Evolutionary conservation across 768 basidiomycete genomes (phyloP).

Genomic region (Boletus rufocinnamomeus): DNA sequence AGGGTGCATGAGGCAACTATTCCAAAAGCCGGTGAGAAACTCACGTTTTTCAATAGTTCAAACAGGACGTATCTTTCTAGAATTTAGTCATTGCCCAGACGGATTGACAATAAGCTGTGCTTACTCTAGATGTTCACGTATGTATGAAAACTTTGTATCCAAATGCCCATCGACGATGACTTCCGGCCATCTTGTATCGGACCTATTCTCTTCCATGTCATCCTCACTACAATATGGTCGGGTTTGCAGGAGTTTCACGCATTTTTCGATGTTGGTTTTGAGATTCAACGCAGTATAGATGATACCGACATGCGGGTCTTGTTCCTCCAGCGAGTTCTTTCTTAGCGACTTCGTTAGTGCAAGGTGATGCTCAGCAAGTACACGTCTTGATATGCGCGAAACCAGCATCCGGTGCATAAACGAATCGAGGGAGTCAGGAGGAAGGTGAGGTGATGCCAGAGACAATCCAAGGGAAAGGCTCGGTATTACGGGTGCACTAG

Average conservation of each 20-base stretch:
- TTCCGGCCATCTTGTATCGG: conserved; percentile 52
- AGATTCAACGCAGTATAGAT: conserved; percentile 78
- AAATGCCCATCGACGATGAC: conserved; percentile 74
- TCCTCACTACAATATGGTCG: conserved; percentile 49
- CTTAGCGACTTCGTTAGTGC: conserved; percentile 66
- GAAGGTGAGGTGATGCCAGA: conserved; percentile 76
- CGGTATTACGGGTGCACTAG: conserved; percentile 77
- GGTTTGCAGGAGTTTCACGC: conserved; percentile 54
- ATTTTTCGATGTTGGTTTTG: conserved; percentile 69
- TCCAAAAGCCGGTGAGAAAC: conserved; percentile 24
- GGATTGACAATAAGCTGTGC: conserved; percentile 22
- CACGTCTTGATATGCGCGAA: conserved; percentile 86
- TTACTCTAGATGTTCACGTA: conserved; percentile 84
- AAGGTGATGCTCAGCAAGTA: conserved; percentile 87
- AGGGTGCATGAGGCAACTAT: not conserved
- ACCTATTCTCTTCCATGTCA: conserved; percentile 29
- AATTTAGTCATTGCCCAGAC: not conserved
- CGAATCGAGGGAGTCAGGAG: conserved; percentile 76
- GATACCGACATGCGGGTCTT: conserved; percentile 75
- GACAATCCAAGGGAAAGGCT: conserved; percentile 80
- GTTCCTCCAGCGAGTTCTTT: conserved; percentile 34
- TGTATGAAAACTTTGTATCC: conserved; percentile 75
- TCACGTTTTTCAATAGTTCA: conserved; percentile 86
- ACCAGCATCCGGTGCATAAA: conserved; percentile 92
- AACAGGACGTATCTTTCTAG: conserved; percentile 75